Conservation (phyloP, 768 basidiomycete species). For the Pholiota microspora region DNA sequence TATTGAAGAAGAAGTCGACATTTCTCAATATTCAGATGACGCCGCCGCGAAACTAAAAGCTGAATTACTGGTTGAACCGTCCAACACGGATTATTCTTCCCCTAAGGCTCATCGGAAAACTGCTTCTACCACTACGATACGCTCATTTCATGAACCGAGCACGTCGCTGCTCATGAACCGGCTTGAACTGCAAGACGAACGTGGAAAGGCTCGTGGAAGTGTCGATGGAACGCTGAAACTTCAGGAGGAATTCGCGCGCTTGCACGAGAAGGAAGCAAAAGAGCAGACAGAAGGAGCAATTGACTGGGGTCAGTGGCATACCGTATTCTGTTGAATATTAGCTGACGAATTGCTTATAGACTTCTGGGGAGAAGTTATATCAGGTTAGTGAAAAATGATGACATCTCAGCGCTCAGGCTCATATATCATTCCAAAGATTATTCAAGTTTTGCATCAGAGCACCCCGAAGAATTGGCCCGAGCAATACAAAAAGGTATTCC, state of each 20-base stretch:
- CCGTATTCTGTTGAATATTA: constrained; percentile 1
- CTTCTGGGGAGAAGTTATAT: constrained; percentile 95
- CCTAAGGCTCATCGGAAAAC: constrained; percentile 57
- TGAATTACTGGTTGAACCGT: constrained; percentile 6
- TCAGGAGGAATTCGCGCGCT: constrained; percentile 72
- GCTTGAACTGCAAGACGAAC: constrained; percentile 49
- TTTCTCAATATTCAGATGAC: constrained; percentile 3
- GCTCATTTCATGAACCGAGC: constrained; percentile 40
- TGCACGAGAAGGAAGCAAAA: constrained; percentile 52
- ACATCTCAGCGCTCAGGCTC: not conserved
- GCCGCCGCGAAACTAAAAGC: constrained; percentile 11
- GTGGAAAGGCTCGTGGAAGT: constrained; percentile 41
- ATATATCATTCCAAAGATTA: constrained; percentile 58
- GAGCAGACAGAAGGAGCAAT: constrained; percentile 44
- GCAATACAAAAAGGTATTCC: constrained; percentile 96
- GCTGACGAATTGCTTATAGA: constrained; percentile 41
- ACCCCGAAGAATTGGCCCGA: constrained; percentile 74
- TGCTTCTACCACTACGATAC: constrained; percentile 56
- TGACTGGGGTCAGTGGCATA: constrained; percentile 69
- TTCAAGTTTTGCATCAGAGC: constrained; percentile 77
- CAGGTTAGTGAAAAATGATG: constrained; percentile 43
- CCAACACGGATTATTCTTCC: constrained; percentile 9
- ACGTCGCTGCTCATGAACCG: constrained; percentile 55
- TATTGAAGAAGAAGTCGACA: constrained; percentile 2
- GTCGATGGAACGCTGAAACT: constrained; percentile 67